These are phyloP conservation scores for Trichoderma sp. DNA, from an alignment of 2,329 filamentous ascomycete species.

Conservation along the genomic window DNA sequence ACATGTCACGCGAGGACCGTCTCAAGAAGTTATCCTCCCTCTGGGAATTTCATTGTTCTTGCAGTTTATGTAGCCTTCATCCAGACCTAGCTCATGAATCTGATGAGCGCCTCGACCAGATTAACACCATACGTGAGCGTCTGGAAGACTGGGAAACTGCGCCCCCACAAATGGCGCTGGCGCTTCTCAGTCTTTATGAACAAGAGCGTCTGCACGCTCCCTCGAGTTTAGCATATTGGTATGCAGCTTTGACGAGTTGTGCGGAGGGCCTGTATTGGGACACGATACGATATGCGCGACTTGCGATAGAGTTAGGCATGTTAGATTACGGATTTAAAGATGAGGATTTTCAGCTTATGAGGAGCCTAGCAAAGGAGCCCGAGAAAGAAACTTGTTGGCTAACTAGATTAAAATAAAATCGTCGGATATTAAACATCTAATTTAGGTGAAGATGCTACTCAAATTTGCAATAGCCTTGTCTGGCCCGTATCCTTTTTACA, in stretches of 20 bases:
- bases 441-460: neutral
- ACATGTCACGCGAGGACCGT: conserved; percentile 31
- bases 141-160: conserved; percentile 7
- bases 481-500: too few relatives aligned
- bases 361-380: conserved; percentile 1
- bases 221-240: conserved; percentile 39
- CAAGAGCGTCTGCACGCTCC: conserved; percentile 42
- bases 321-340: conserved; percentile 19
- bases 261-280: conserved; percentile 42
- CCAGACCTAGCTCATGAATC: conserved; percentile 34
- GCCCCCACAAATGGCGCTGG: conserved; percentile 41
- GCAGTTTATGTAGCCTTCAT: conserved; percentile 40
- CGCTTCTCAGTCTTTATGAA: conserved; percentile 42
- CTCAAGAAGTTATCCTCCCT: conserved; percentile 32
- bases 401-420: neutral
- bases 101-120: conserved; percentile 41
- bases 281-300: conserved; percentile 40
- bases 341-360: neutral
- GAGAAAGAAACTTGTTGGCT: conserved; percentile 22
- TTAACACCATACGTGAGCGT: conserved; percentile 23
- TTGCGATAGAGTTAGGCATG: conserved; percentile 42
- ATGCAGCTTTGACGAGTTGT: conserved; percentile 43
- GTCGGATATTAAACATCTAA: too few relatives aligned
- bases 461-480: neutral
- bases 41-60: conserved; percentile 47